Conservation (phyloP, 441 rosid genomes). For the Populus hybrid region DNA sequence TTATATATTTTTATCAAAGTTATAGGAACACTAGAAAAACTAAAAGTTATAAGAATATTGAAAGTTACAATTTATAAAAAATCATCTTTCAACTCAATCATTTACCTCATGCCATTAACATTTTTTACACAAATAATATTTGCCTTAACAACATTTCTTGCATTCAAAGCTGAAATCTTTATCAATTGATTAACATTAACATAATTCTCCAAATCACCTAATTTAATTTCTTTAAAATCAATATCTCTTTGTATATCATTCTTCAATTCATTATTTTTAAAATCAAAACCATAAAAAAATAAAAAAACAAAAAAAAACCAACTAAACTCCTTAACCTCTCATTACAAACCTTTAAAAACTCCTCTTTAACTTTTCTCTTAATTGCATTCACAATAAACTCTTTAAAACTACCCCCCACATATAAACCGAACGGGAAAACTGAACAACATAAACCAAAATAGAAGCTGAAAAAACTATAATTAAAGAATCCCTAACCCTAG, state of each 20-base stretch:
- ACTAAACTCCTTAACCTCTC: conserved; percentile 38
- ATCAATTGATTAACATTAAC: conserved; percentile 34
- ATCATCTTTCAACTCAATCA: too few species aligned
- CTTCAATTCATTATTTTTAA: conserved; percentile 34
- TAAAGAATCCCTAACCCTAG: conserved; percentile 51
- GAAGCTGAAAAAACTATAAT: conserved; percentile 53
- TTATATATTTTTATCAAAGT: too few species aligned
- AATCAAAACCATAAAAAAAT: conserved; percentile 42
- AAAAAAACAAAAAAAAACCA: conserved; percentile 14
- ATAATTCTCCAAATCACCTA: conserved; percentile 44
- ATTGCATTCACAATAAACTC: conserved; percentile 22
- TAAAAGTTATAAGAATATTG: too few species aligned
- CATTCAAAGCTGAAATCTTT: conserved; percentile 32
- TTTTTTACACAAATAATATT: conserved; percentile 8
- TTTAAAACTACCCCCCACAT: conserved; percentile 43
- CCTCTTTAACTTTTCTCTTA: conserved; percentile 44
- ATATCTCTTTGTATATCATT: conserved; percentile 41
- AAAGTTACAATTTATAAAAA: too few species aligned
- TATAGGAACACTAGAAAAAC: too few species aligned
- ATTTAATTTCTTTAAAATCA: conserved; percentile 37
- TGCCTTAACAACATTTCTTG: conserved; percentile 32
- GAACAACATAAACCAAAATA: conserved; percentile 45
- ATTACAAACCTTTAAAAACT: conserved; percentile 21
- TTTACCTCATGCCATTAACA: conserved; percentile 8
- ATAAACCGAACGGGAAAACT: conserved; percentile 57